phyloP scores from a whole-genome alignment of 2,329 filamentous ascomycete species.

The Graphilbum ipis-grandicollis region DNA sequence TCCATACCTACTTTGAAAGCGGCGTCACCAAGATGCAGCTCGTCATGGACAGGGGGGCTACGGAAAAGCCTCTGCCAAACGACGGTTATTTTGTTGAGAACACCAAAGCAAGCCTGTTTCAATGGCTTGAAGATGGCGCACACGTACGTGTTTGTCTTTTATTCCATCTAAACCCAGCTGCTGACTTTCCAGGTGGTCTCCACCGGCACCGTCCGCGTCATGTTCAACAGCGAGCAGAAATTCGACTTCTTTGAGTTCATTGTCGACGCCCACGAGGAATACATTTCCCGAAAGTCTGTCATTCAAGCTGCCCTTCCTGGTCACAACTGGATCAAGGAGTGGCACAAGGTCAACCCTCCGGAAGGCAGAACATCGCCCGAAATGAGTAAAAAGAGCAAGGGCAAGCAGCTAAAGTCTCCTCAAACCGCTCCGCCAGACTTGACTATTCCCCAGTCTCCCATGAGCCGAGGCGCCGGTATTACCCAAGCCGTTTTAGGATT shows the following conservation, averaged over 20 bases:
- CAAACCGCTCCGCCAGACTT: constrained; percentile 40
- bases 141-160: constrained; percentile 41
- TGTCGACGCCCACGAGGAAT: constrained; percentile 65
- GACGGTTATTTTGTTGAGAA: constrained; percentile 62
- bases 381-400: constrained; percentile 50
- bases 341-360: constrained; percentile 38
- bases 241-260: constrained; percentile 76
- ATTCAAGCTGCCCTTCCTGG: constrained; percentile 43
- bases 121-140: constrained; percentile 72
- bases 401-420: constrained; percentile 40
- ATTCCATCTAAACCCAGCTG: constrained; percentile 1
- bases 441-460: constrained; percentile 38
- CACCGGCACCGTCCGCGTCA: constrained; percentile 57
- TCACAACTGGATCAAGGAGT: constrained; percentile 49
- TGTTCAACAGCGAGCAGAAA: constrained; percentile 63
- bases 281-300: constrained; percentile 51
- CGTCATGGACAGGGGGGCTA: constrained; percentile 51
- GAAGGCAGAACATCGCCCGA: constrained; percentile 45
- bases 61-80: constrained; percentile 37
- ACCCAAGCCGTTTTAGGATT: constrained; percentile 45
- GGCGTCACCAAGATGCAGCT: constrained; percentile 77
- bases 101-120: constrained; percentile 61
- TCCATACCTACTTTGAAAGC: constrained; percentile 74
- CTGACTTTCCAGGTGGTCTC: constrained; percentile 46
- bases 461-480: constrained; percentile 39